A percentile compares a stretch with the other conserved stretches of the same genome.
Evolutionary conservation across 2,329 filamentous ascomycete genomes (phyloP).

Genomic region (Hypoxylon sp.): DNA sequence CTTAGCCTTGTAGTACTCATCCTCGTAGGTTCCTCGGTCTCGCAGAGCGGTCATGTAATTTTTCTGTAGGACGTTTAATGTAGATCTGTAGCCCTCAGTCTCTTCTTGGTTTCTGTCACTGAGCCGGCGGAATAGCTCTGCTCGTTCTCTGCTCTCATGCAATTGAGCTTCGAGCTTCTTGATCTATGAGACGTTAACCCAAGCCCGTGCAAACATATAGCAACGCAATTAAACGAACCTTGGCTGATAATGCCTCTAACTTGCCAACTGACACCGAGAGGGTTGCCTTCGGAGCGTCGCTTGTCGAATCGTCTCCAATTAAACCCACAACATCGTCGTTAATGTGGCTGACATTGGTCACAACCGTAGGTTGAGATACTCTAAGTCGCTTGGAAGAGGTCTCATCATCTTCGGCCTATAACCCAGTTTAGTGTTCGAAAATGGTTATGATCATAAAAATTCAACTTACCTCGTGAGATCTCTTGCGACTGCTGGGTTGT

Average conservation of each 20-base stretch:
- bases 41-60: constrained; percentile 60
- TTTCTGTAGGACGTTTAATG: constrained; percentile 59
- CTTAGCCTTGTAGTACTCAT: constrained; percentile 56
- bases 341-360: constrained; percentile 46
- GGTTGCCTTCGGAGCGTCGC: constrained; percentile 43
- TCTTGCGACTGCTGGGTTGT: constrained; percentile 56
- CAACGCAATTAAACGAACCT: constrained; percentile 42
- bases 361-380: constrained; percentile 46
- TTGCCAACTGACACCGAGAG: constrained; percentile 50
- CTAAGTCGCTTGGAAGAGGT: constrained; percentile 51
- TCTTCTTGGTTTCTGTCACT: constrained; percentile 61
- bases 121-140: constrained; percentile 56
- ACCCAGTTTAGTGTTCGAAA: constrained; percentile 38
- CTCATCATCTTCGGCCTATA: constrained; percentile 54
- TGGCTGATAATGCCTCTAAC: constrained; percentile 51
- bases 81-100: constrained; percentile 60
- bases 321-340: constrained; percentile 52
- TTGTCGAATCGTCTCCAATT: constrained; percentile 43
- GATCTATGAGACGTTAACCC: constrained; percentile 50
- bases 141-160: constrained; percentile 51
- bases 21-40: constrained; percentile 55
- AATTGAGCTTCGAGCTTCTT: constrained; percentile 54
- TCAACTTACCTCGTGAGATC: constrained; percentile 60
- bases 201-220: background rate
- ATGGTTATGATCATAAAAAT: background rate